Base-by-base conservation (phyloP, 108 stramenopile genomes). In the Chaetoceros muelleri region DNA sequence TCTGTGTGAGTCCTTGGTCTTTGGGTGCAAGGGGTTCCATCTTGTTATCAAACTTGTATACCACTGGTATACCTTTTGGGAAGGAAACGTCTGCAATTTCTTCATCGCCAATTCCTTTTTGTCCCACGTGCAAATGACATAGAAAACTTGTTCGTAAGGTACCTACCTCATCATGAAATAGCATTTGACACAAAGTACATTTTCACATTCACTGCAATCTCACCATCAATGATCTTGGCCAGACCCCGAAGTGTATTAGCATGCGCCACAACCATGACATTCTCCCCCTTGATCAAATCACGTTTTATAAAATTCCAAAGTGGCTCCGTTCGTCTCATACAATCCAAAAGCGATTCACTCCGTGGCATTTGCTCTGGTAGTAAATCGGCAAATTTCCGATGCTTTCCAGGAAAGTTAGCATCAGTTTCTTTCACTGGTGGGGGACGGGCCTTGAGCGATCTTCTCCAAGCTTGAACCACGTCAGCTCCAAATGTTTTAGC, bases 251-350 rank as follows among this genome's bases (percentile, higher is more conserved):
- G 52, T 0, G 82, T 85, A 55, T 97, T 96, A 24, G 90, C 93
- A 71, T 97, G 96, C 22, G 90, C 96, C 1, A 95, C 93, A 0
- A 97, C 88, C 46, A 95, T 57, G 16, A 97, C 95, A 59, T 93
- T 93, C 8, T 85, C 71, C 20, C 96, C 96, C 21, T 69, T 53
- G 0, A 60, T 79, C 30, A 96, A 46, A 64, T 94, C 85, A 25
- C 85, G 78, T 48, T 69, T 60, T 46, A 97, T 94, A 48, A 79
- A 79, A 27, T 85, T 65, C 94, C 94, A 98, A 16, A 94, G 44
- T 17, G 84, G 90, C 46, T 59, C 62, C 23, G 87, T 89, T 0
- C 96, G 77, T 22, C 78, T 75, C 89, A 92, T 92, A 58, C 90
- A 90, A 65, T 96, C 84, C 63, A 78, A 56, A 2, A 97, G 60